Base-by-base conservation (phyloP, 495 filamentous ascomycete species). In the Tricharina praecox region DNA sequence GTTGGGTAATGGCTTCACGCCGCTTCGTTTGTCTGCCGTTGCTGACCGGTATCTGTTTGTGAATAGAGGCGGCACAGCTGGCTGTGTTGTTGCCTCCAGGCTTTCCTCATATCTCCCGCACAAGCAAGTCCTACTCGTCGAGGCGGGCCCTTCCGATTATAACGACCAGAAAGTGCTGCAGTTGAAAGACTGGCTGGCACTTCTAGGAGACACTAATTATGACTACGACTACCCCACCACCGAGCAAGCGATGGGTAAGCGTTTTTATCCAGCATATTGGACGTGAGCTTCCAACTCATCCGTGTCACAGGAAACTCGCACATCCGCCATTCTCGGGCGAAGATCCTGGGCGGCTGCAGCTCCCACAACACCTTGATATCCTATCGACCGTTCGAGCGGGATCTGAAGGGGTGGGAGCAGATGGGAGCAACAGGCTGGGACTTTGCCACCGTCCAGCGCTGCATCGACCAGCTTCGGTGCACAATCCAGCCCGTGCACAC, bases 341-440 rank as follows among this genome's bases (percentile, higher is more conserved):
- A 86, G 67, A 80, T 87, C 10, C 72, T 90, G 21, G 83, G 83
- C 52, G 83, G 83, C 47, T 90, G 83, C 69, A 85, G 81, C 19
- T 81, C 77, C 38, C 83, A 90, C 69, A 90, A 90, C 59, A 87
- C 83, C 23, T 68, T 87, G 45, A 86, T 90, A 58, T 83, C 79
- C 3, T 87, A 86, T 68, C 74, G 82, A 18, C 81, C 82, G 2
- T 87, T 87, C 58, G 74, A 80, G 60, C 81, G 82, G 65, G 82
- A 90, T 61, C 71, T 77, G 64, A 67, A 77, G 41, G 64, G 74
- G 53, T 90, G 83, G 83, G 72, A 78, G 45, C 65, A 71, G 53
- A 67, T 77, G 43, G 83, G 82, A 21, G 81, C 76, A 63, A 73
- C 68, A 53, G 80, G 81, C 49, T 90, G 83, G 83, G 73, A 71